A percentile compares a stretch with the other conserved stretches of the same genome.
These are phyloP conservation scores for Bipolaris zeicola DNA, from an alignment of 2,329 filamentous ascomycete genomes.

Conservation along the genomic window DNA sequence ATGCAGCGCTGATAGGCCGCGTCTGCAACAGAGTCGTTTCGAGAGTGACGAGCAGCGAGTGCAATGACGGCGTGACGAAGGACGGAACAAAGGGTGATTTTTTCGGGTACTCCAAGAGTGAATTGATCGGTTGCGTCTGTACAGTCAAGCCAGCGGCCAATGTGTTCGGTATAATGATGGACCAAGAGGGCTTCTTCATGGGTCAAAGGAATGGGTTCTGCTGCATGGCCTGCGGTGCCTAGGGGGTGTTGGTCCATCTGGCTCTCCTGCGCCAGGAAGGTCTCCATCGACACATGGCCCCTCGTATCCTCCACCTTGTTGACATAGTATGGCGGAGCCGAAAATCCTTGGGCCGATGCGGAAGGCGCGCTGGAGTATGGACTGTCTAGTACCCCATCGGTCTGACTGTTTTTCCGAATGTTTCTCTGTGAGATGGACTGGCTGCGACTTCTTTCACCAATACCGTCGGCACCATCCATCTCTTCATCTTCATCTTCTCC, in stretches of 20 bases:
- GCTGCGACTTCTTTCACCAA: constrained; percentile 17
- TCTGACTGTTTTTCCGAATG: constrained; percentile 16
- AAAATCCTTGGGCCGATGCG: constrained; percentile 20
- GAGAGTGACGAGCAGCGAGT: constrained; percentile 37
- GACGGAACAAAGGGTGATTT: constrained; percentile 35
- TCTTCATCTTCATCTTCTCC: constrained; percentile 1
- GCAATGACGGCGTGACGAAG: constrained; percentile 38
- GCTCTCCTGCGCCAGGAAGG: constrained; percentile 12
- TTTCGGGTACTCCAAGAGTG: constrained; percentile 35
- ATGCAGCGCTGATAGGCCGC: constrained; percentile 39
- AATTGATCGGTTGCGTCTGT: constrained; percentile 41
- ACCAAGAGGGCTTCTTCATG: constrained; percentile 35
- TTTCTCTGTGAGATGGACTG: constrained; percentile 26
- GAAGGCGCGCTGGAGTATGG: constrained; percentile 20
- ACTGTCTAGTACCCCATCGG: constrained; percentile 14
- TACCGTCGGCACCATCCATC: background rate
- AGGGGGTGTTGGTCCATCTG: background rate
- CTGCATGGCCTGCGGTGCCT: constrained; percentile 5
- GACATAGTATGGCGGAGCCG: constrained; percentile 17
- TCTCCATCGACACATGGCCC: constrained; percentile 19
- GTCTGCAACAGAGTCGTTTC: constrained; percentile 27
- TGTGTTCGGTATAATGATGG: constrained; percentile 38
- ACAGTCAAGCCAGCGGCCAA: constrained; percentile 42
- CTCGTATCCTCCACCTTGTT: constrained; percentile 4
- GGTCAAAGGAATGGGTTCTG: constrained; percentile 20